Conservation (phyloP, 2,329 filamentous ascomycete species). For the Aspergillus pseudotamarii region DNA sequence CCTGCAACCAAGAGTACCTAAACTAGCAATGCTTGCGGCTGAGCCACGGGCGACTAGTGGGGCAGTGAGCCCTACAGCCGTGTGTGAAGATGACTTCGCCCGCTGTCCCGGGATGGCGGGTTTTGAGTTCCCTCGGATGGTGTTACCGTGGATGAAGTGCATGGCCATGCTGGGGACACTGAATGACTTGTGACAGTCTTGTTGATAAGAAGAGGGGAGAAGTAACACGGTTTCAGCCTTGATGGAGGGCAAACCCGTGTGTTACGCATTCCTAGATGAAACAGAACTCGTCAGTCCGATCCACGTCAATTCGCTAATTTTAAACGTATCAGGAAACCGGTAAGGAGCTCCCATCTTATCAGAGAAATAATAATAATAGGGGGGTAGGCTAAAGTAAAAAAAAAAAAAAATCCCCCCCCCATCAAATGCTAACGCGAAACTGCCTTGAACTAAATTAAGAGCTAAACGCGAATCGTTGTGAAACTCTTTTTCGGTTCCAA, state of each 20-base stretch:
- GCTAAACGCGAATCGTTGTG: background rate
- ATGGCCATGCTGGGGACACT: background rate
- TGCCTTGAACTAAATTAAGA: background rate
- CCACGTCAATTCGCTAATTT: conserved; percentile 13
- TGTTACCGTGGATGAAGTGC: conserved; percentile 5
- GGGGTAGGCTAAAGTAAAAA: background rate
- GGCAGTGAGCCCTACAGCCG: conserved; percentile 6
- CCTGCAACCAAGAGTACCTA: background rate
- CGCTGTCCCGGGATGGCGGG: background rate
- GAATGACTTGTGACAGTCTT: background rate
- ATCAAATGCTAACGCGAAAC: background rate
- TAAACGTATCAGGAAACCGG: conserved; percentile 4
- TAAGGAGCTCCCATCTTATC: background rate
- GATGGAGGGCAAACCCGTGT: background rate
- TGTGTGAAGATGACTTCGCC: conserved; percentile 9
- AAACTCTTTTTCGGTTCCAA: background rate
- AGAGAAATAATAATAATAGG: background rate
- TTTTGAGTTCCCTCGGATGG: background rate
- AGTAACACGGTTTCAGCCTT: conserved; percentile 15
- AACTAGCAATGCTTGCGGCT: conserved; percentile 5
- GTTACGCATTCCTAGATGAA: conserved; percentile 20
- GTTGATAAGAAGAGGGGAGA: background rate
- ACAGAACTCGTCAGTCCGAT: conserved; percentile 7
- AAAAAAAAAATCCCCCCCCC: no score
- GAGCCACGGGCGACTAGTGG: conserved; percentile 2